A percentile compares a stretch with the other conserved stretches of the same genome.
Conservation (phyloP, 1,284 basidiomycete genomes). For the Salmacisia buchloeana region DNA sequence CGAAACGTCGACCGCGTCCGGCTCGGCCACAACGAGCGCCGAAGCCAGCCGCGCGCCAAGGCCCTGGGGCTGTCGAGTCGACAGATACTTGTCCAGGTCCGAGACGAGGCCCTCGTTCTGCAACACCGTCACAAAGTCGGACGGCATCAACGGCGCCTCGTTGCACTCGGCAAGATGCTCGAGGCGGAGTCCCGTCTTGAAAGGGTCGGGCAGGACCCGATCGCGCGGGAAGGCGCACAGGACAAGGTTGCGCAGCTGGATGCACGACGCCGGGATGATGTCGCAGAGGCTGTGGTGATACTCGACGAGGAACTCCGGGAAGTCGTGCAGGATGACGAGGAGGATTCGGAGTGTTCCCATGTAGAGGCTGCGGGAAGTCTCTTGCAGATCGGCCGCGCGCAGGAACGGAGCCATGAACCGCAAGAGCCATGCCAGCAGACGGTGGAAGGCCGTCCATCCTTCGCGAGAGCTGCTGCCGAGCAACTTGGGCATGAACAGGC, state of each 20-base stretch:
- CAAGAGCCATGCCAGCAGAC: constrained; percentile 82
- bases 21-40: not conserved
- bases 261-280: constrained; percentile 82
- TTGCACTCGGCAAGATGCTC: constrained; percentile 77
- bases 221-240: constrained; percentile 86
- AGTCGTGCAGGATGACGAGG: constrained; percentile 92
- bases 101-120: constrained; percentile 74
- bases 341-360: constrained; percentile 85
- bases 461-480: constrained; percentile 75
- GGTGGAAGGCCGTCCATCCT: constrained; percentile 94
- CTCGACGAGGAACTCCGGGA: constrained; percentile 94
- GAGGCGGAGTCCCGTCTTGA: constrained; percentile 54
- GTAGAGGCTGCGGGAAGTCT: constrained; percentile 82
- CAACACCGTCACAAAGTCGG: constrained; percentile 64
- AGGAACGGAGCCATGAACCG: constrained; percentile 91
- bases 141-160: constrained; percentile 78
- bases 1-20: constrained; percentile 5
- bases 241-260: constrained; percentile 93
- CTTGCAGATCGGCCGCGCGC: constrained; percentile 70
- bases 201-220: constrained; percentile 78
- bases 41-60: not conserved
- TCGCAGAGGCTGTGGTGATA: constrained; percentile 95
- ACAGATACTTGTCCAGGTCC: constrained; percentile 56
- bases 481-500: constrained; percentile 94
- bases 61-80: constrained; percentile 43